These are phyloP conservation scores for Leucocoprinus birnbaumii DNA, from an alignment of 768 basidiomycete genomes.

Conservation along the genomic window DNA sequence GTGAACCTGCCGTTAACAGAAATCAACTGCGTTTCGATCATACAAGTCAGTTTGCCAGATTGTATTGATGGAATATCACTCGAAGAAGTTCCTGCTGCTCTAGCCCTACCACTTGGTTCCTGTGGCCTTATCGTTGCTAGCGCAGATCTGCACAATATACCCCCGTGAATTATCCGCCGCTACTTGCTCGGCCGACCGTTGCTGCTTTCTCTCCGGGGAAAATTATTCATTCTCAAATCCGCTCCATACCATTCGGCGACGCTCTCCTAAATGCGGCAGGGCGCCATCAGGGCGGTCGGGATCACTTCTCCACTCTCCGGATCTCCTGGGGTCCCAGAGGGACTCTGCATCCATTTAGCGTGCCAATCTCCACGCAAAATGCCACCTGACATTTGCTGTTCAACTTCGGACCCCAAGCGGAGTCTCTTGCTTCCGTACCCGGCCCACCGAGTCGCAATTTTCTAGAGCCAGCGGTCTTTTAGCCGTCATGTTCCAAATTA, in stretches of 20 bases:
- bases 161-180: conserved; percentile 10
- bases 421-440: neutral
- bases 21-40: conserved; percentile 1
- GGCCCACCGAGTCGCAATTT: conserved; percentile 3
- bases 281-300: neutral
- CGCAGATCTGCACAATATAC: neutral
- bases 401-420: conserved; percentile 4
- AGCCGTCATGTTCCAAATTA: neutral
- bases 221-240: neutral
- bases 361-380: neutral
- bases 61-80: conserved; percentile 3
- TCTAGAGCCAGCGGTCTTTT: neutral
- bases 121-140: neutral
- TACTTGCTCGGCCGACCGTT: neutral
- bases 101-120: neutral
- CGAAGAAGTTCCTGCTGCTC: neutral
- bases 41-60: neutral
- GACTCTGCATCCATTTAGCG: neutral
- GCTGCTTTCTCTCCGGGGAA: neutral
- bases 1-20: too few species aligned
- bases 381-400: conserved; percentile 8
- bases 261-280: neutral
- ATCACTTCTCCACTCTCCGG: neutral
- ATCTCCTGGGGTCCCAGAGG: neutral
- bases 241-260: neutral